phyloP scores from a whole-genome alignment of 768 basidiomycete species.

The Tulasnella sp. region DNA sequence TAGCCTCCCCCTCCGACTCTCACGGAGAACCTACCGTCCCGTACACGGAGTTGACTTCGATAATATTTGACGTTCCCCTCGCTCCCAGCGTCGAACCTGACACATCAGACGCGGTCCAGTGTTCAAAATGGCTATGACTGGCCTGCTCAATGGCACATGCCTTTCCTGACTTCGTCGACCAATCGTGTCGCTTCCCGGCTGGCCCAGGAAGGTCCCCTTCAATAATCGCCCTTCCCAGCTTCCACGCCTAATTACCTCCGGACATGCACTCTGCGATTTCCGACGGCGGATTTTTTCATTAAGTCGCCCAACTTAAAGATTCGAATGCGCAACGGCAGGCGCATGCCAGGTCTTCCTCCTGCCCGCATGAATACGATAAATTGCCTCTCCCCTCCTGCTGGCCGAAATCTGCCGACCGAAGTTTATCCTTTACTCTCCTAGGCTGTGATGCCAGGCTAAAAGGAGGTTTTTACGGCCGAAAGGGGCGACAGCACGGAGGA shows the following conservation, averaged over 20 bases:
- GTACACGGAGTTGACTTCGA: conserved; percentile 7
- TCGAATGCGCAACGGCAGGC: neutral
- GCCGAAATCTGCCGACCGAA: neutral
- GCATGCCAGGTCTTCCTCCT: neutral
- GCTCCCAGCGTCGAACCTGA: neutral
- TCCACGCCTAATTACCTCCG: conserved; percentile 3
- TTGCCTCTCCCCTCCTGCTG: neutral
- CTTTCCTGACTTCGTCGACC: neutral
- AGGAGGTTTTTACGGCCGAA: neutral
- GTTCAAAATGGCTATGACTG: neutral
- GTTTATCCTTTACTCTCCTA: neutral
- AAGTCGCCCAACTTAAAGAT: neutral
- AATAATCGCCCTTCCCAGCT: neutral
- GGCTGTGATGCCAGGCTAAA: neutral
- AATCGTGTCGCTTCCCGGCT: neutral
- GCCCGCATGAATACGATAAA: neutral
- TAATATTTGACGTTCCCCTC: neutral
- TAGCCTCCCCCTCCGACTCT: neutral
- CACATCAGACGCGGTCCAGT: neutral
- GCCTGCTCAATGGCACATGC: neutral
- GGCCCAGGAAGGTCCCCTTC: neutral
- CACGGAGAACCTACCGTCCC: neutral
- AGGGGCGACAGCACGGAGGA: neutral
- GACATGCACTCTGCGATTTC: neutral
- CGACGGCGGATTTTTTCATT: neutral